These are phyloP conservation scores for Oryza glumipatula DNA, from an alignment of 176 grass and related monocot species.

Conservation along the genomic window DNA sequence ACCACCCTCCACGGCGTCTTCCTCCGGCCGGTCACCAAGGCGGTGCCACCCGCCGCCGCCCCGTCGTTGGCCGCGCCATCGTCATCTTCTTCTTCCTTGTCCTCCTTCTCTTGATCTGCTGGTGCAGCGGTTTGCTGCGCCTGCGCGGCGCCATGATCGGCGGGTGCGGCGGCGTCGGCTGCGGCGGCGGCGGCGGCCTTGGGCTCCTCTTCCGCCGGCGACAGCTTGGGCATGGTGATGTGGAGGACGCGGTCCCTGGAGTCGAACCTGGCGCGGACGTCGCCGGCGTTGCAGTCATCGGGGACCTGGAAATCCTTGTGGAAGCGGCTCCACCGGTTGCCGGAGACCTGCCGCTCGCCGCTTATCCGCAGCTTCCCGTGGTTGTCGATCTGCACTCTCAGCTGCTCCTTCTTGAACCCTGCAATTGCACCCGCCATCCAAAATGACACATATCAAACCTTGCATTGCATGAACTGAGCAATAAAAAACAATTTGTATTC, in stretches of 20 bases:
- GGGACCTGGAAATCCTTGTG: constrained; percentile 42
- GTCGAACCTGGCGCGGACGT: constrained; percentile 36
- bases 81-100: neutral
- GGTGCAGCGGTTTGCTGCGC: neutral
- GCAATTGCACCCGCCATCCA: neutral
- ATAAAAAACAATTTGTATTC: too few relatives aligned
- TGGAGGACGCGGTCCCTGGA: constrained; percentile 31
- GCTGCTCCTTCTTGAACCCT: constrained; percentile 58
- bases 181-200: neutral
- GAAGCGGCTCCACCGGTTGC: constrained; percentile 47
- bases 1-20: constrained; percentile 2
- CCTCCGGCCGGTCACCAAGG: constrained; percentile 5
- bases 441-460: neutral
- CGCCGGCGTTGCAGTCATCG: constrained; percentile 21
- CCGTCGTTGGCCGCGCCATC: neutral
- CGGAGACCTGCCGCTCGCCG: constrained; percentile 34
- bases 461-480: neutral
- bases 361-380: constrained; percentile 23
- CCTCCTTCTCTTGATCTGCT: neutral
- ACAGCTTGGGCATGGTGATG: constrained; percentile 44
- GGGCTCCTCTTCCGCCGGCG: neutral
- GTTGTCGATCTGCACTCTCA: constrained; percentile 43
- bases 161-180: neutral
- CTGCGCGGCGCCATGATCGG: neutral
- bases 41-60: neutral